Evolutionary conservation across 306 rosid genomes (phyloP).

Genomic region (Trifolium repens): DNA sequence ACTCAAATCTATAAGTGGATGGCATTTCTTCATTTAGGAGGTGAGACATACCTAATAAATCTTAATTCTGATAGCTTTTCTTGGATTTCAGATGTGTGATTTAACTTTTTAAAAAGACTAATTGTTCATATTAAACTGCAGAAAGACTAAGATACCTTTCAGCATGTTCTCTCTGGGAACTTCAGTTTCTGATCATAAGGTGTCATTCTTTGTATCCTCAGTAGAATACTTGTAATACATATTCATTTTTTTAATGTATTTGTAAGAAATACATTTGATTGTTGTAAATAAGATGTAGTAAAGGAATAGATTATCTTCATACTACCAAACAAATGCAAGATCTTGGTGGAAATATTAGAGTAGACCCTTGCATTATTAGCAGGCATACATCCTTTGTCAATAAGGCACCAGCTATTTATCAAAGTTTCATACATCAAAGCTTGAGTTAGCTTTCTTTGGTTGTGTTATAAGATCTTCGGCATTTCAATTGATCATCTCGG

Average conservation of each 20-base stretch:
- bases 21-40: constrained; percentile 41
- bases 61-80: constrained; percentile 28
- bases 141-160: constrained; percentile 25
- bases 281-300: constrained; percentile 10
- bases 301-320: constrained; percentile 18
- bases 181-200: background rate
- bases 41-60: constrained; percentile 43
- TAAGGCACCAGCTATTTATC: constrained; percentile 4
- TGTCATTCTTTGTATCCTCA: constrained; percentile 9
- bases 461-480: background rate
- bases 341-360: constrained; percentile 18
- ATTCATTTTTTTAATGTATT: constrained; percentile 11
- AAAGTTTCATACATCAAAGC: constrained; percentile 30
- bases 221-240: background rate
- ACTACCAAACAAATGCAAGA: constrained; percentile 23
- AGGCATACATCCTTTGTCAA: constrained; percentile 5
- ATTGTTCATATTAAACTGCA: constrained; percentile 30
- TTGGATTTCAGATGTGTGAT: constrained; percentile 21
- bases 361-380: background rate
- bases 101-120: constrained; percentile 4
- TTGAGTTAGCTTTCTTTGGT: constrained; percentile 28
- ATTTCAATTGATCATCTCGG: constrained; percentile 20
- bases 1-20: constrained; percentile 54
- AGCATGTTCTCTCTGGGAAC: constrained; percentile 16
- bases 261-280: constrained; percentile 20